phyloP scores from a whole-genome alignment of 2,329 filamentous ascomycete genomes.

The Didymella pomorum region DNA sequence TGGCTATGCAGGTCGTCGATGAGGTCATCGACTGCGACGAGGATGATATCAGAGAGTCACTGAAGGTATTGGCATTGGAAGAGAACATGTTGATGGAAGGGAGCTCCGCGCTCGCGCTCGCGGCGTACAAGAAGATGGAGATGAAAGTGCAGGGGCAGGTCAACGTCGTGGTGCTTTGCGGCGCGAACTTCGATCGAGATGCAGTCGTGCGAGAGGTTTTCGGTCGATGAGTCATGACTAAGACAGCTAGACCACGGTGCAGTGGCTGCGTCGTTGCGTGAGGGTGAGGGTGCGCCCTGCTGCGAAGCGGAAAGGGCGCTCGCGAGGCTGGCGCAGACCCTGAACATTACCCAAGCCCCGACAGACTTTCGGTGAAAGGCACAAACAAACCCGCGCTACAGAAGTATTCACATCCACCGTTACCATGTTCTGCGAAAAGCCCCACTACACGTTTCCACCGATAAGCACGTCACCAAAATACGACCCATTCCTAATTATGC shows the following conservation, averaged over 20 bases:
- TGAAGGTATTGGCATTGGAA: conserved; percentile 2
- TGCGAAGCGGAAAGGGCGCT: not conserved
- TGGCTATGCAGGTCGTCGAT: conserved; percentile 9
- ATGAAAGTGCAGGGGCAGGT: conserved; percentile 1
- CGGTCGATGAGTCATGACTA: not conserved
- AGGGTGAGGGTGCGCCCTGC: not conserved
- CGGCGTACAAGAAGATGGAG: conserved; percentile 9
- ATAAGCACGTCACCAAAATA: not conserved
- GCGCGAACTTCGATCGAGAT: not conserved
- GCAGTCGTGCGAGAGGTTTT: not conserved
- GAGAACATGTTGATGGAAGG: conserved; percentile 17
- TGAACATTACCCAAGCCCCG: not conserved
- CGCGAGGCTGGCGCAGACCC: not conserved
- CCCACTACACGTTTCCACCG: not conserved
- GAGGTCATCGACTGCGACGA: conserved; percentile 6
- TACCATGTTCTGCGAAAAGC: too few species aligned
- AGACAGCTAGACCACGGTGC: not conserved
- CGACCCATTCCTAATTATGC: not conserved
- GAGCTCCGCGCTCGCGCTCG: conserved; percentile 10
- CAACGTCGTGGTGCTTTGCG: conserved; percentile 7
- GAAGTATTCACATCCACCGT: not conserved
- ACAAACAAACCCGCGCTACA: not conserved
- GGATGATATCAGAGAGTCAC: conserved; percentile 1
- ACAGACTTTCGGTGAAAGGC: not conserved
- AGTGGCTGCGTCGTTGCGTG: not conserved